Base-by-base conservation (phyloP, 2,329 filamentous ascomycete genomes). In the Didymella pinodella region DNA sequence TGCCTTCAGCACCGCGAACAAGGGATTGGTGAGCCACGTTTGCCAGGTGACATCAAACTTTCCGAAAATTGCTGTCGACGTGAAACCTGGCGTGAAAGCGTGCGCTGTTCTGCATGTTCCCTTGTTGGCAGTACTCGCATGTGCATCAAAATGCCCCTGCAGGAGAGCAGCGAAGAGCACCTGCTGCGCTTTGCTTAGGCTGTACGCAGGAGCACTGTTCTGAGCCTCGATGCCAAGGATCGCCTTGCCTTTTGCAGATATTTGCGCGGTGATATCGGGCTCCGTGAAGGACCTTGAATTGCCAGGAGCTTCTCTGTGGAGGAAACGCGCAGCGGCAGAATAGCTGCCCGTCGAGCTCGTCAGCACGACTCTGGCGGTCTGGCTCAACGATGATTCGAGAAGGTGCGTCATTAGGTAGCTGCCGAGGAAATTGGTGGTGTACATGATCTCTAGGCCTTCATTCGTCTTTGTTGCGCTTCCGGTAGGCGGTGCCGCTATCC, bases 391-490 rank as follows among this genome's bases (percentile, higher is more conserved):
- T 4, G 40, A 32, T 20, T 62, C 64, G 7, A 68, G 54, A 2
- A 62, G n/a, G 14, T 49, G 40, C 10, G 65, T 65, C 60, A 66
- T 64, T 20, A 65, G 34, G 10, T 59, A 62, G 16, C 57, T 61
- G 11, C 62, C 65, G 1, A 63, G 44, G 28, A 67, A 62, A n/a
- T 68, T 66, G 0, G 64, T 68, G 0, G 57, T 48, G 32, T 64
- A 50, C 29, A 65, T 43, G 7, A 62, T 48, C 7, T 61, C 49
- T 11, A 54, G 43, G 16, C 65, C 60, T 12, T 62, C 56, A 1
- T 51, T 46, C 12, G 54, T 53, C 18, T 26, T 57, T 3, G 44
- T 34, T 22, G 49, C 32, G 11, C 12, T 29, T 20, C 45, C 52
- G 4, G 16, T 2, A 0, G 62, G 57, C 1, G 51, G 26, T 10